Conservation (phyloP, 2,329 filamentous ascomycete genomes). For the Trichophyton rubrum region DNA sequence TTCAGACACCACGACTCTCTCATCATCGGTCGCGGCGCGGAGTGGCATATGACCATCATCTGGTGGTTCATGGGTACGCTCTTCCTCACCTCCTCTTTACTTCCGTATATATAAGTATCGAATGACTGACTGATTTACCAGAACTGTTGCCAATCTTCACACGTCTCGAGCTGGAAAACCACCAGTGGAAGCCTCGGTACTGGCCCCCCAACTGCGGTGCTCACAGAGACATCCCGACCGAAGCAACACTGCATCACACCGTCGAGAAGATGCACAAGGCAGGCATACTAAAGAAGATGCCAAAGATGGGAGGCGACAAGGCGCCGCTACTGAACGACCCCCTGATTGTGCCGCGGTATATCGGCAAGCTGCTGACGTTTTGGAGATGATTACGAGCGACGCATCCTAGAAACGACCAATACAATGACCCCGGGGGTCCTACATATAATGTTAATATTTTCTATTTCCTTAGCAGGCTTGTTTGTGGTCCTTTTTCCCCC, state of each 20-base stretch:
- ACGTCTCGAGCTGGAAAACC: constrained; percentile 25
- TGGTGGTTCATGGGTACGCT: constrained; percentile 26
- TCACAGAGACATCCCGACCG: constrained; percentile 22
- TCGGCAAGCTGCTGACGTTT: constrained; percentile 6
- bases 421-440: background rate
- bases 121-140: constrained; percentile 7
- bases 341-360: constrained; percentile 6
- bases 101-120: background rate
- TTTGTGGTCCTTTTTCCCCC: background rate
- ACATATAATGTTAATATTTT: background rate
- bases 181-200: constrained; percentile 25
- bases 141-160: constrained; percentile 27
- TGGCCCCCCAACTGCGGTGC: constrained; percentile 27
- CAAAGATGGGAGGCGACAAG: constrained; percentile 14
- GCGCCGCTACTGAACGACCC: constrained; percentile 13
- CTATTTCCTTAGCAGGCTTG: background rate
- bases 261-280: constrained; percentile 20
- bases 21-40: constrained; percentile 20
- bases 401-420: no score
- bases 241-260: constrained; percentile 21
- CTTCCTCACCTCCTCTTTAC: background rate
- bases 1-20: constrained; percentile 23
- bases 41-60: constrained; percentile 18
- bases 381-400: constrained; percentile 10
- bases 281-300: constrained; percentile 16